These are phyloP conservation scores for Daldinia bambusicola DNA, from an alignment of 495 filamentous ascomycete genomes.

Conservation along the genomic window DNA sequence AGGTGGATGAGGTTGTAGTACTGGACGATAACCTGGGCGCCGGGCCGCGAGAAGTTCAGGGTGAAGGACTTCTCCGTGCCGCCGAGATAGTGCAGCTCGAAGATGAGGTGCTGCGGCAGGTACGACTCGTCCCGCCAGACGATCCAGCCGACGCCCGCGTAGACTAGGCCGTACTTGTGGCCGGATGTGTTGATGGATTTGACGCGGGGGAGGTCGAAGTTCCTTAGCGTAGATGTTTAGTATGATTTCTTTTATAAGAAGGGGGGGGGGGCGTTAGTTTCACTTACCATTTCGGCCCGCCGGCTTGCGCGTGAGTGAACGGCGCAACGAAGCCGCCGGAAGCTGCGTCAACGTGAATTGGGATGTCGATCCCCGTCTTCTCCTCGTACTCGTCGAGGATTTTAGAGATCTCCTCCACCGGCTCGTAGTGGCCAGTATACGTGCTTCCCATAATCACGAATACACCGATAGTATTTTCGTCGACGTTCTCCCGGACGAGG, in stretches of 20 bases:
- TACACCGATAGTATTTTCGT: conserved; percentile 82
- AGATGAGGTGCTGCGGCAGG: conserved; percentile 76
- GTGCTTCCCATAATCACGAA: conserved; percentile 80
- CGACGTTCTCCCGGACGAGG: conserved; percentile 71
- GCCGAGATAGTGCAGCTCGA: conserved; percentile 79
- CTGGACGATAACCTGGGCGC: conserved; percentile 76
- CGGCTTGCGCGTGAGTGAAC: conserved; percentile 71
- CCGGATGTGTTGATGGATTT: conserved; percentile 80
- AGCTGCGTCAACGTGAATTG: conserved; percentile 81
- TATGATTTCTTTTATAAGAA: no score
- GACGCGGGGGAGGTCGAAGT: conserved; percentile 76
- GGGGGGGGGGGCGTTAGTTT: neutral
- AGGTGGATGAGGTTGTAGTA: conserved; percentile 83
- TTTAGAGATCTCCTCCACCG: conserved; percentile 72
- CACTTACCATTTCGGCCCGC: conserved; percentile 67
- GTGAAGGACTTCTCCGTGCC: conserved; percentile 79
- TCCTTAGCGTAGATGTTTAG: conserved; percentile 52
- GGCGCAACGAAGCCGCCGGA: conserved; percentile 79
- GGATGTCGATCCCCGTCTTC: conserved; percentile 71
- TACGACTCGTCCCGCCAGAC: conserved; percentile 75
- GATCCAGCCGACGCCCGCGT: conserved; percentile 78
- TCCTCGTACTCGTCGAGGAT: conserved; percentile 73
- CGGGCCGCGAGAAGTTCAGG: conserved; percentile 79
- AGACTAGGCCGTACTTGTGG: conserved; percentile 81
- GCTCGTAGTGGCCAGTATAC: conserved; percentile 82